phyloP scores from a whole-genome alignment of 1,139 yeast genomes.

The Kazachstania sp. region DNA sequence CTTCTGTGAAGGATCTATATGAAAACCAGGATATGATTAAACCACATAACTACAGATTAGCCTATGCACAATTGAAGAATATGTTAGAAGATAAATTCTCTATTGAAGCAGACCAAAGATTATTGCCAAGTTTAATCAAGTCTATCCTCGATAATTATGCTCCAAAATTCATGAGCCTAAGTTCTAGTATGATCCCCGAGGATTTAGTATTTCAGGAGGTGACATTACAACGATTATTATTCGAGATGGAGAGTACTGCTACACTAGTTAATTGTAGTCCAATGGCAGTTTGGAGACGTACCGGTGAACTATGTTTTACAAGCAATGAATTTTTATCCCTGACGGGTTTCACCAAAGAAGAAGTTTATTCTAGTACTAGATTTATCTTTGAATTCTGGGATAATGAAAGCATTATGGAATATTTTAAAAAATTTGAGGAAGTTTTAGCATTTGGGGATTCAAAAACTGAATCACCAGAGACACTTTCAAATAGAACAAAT shows the following conservation, averaged over 20 bases:
- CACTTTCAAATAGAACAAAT: background rate
- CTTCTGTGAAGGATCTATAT: constrained; percentile 58
- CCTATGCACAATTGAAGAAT: constrained; percentile 53
- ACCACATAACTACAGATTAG: constrained; percentile 59
- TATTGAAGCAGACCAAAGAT: constrained; percentile 3
- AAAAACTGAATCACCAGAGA: constrained; percentile 7
- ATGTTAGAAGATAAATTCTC: constrained; percentile 47
- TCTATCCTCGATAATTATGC: constrained; percentile 56
- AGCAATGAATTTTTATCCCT: constrained; percentile 59
- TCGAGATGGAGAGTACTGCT: constrained; percentile 50
- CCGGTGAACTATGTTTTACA: constrained; percentile 67
- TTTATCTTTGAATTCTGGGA: constrained; percentile 74
- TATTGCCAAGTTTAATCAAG: constrained; percentile 47
- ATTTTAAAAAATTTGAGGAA: constrained; percentile 69
- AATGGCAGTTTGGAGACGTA: constrained; percentile 68
- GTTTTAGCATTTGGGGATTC: constrained; percentile 61
- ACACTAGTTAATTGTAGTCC: constrained; percentile 51
- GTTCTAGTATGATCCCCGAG: constrained; percentile 56
- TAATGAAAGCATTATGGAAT: constrained; percentile 73
- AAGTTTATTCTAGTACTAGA: constrained; percentile 9
- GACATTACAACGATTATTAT: constrained; percentile 57
- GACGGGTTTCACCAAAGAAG: constrained; percentile 40
- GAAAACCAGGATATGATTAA: constrained; percentile 39
- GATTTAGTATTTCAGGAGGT: constrained; percentile 60
- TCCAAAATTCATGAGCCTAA: constrained; percentile 67